Base-by-base conservation (phyloP, 495 filamentous ascomycete genomes). In the Penicillium odoratum region DNA sequence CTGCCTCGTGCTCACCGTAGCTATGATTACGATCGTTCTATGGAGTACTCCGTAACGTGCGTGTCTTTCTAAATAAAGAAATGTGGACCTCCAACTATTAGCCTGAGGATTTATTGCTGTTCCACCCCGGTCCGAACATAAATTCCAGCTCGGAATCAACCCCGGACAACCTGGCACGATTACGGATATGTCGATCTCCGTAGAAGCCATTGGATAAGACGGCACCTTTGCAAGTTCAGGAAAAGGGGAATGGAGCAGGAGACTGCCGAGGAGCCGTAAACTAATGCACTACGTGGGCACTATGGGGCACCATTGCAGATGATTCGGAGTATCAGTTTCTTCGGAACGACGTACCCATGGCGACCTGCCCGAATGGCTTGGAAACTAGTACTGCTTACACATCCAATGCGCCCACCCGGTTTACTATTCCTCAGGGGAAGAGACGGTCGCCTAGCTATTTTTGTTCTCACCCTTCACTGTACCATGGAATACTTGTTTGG, bases 281-380 rank as follows among this genome's bases (percentile, higher is more conserved):
- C 16, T 25, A 30, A 36, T 51, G 49, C 49, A 51, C 6, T 40
- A 38, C 33, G 51, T 42, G 16, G 51, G 21, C 26, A 15, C 46
- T 48, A 48, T 30, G 46, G 46, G 46, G 46, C 46, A 48, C 46
- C 28, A 48, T 11, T 31, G 46, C 46, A 48, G 25, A 13, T 6
- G 13, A 28, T 15, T 8, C 25, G 16, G 31, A 42, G 48, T 34
- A 33, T 51, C n/a, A 50, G 42, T 43, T 53, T 47, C 45, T 54
- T 38, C 44, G 53, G 48, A 25, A 40, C 42, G 34, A 42, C 13
- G 53, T 46, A 53, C 30, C 58, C 53, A 47, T 56, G 53, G 43
- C 58, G 52, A 51, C 58, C 29, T 52, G 56, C 38, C 60, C 34
- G 56, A 53, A 58, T 68, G 58, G 48, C 60, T 63, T 66, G 63